Evolutionary conservation across 2,329 filamentous ascomycete genomes (phyloP).

Genomic region (Aspergillus caelatus): DNA sequence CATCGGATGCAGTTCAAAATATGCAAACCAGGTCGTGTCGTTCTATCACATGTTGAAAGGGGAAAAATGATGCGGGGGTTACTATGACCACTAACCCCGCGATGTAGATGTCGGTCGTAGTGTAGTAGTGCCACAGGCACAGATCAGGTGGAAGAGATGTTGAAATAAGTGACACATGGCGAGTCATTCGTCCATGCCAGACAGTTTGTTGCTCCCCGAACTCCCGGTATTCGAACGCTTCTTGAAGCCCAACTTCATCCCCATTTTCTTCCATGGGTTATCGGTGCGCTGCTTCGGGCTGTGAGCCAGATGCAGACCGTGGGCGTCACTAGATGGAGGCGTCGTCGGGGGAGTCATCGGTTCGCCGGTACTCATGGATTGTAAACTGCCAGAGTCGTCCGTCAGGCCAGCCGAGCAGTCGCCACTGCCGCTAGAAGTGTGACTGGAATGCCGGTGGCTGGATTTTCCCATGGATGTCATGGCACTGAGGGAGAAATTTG

Average conservation of each 20-base stretch:
- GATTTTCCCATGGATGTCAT: slow-evolving; percentile 38
- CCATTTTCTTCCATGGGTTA: slow-evolving; percentile 57
- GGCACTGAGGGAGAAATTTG: slow-evolving; percentile 35
- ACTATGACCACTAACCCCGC: neutral
- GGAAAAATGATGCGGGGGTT: neutral
- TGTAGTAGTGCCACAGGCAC: neutral
- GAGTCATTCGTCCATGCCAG: slow-evolving; percentile 30
- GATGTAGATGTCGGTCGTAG: neutral
- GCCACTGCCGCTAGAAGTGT: slow-evolving; percentile 40
- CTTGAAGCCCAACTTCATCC: slow-evolving; percentile 52
- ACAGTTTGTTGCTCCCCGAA: slow-evolving; percentile 26
- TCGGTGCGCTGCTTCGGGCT: slow-evolving; percentile 48
- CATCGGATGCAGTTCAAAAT: slow-evolving; percentile 16
- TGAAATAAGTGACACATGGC: slow-evolving; percentile 5
- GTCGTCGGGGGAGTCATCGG: slow-evolving; percentile 57
- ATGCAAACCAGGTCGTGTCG: slow-evolving; percentile 20
- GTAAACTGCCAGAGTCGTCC: slow-evolving; percentile 49
- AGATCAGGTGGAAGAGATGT: slow-evolving; percentile 3
- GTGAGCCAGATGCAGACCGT: slow-evolving; percentile 28
- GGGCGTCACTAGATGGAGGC: slow-evolving; percentile 49
- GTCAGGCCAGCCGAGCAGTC: slow-evolving; percentile 45
- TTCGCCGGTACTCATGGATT: slow-evolving; percentile 44
- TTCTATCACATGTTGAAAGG: slow-evolving; percentile 16
- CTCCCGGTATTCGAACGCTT: slow-evolving; percentile 35
- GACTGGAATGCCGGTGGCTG: slow-evolving; percentile 37